Base-by-base conservation (phyloP, 768 basidiomycete species). In the Russula griseocarnosa region DNA sequence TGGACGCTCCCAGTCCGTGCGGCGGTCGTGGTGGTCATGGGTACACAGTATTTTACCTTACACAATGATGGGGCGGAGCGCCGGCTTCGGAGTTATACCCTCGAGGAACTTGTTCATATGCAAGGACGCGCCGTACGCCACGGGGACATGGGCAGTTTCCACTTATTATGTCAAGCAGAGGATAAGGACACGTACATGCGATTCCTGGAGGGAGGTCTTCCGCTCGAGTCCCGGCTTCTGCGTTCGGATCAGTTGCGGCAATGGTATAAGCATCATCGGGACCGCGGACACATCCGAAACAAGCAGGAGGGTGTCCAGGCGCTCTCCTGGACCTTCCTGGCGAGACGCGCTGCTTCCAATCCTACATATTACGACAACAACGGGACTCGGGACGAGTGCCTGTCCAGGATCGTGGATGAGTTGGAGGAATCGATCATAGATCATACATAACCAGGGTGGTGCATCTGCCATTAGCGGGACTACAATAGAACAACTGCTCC, bases 1-100 rank as follows among this genome's bases (percentile, higher is more conserved):
- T 96, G 94, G 94, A 85, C 83, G 32, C 73, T 98, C n/a, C 94
- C 95, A 22, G 83, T 94, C 20, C 83, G 86, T 58, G 92, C 91
- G 1, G 80, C 82, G 8, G 83, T 83, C 7, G 95, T 98, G 18
- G 79, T 98, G 42, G 87, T 93, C 51, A 88, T 98, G 88, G 90
- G 93, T 20, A 92, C 95, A 4, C 97, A 99, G 73, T 96, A 92
- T 73, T 73, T 86, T 28, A 78, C 83, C 60, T 69, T 79, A 8
- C 77, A 79, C 46, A 74, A 72, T 42, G 78, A 77, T 59, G 79
- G 76, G 16, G 71, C 77, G 10, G 85, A 87, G 64, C 84, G 89
- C 26, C 86, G 88, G 69, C 72, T 96, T 55, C 81, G 81, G 50
- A 93, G 94, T 72, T 98, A 98, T 73, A 77, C 78, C 0, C 76